Evolutionary conservation across 2,329 filamentous ascomycete genomes (phyloP), one percentile per base, ranked within the genome.

Genomic region (Fusarium zealandicum): DNA sequence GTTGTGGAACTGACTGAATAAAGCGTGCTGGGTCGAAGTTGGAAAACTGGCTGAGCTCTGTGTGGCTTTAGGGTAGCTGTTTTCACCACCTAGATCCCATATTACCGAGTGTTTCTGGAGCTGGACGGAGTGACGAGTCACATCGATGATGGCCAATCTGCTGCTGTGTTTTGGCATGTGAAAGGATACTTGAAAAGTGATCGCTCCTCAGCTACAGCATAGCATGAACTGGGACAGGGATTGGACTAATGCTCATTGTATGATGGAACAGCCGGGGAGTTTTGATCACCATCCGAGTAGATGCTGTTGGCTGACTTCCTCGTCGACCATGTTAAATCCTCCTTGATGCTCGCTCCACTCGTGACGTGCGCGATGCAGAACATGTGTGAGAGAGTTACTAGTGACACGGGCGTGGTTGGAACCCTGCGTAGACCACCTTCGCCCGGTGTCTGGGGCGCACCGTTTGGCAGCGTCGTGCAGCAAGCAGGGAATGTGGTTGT

Each of bases 251-350:
- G 11, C 36, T 28, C 52, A 31, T 41, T 20, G 25, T 12, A 13
- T 35, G 14, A 17, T 16, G 17, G 17, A 22, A 20, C 28, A 18
- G 11, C 14, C 20, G 14, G 10, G 16, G 4, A 6, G 18, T 9
- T 14, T 14, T 45, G 32, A 45, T 45, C n/a, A 33, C 36, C 50
- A 59, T 55, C 43, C 22, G 40, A 31, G 55, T 59, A 50, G 55
- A 55, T 54, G 25, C 35, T 25, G 31, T 45, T 51, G 50, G 39
- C 55, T 55, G 43, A 45, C n/a, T n/a, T n/a, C n/a, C n/a, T n/a
- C n/a, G n/a, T n/a, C n/a, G n/a, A n/a, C n/a, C n/a, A n/a, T n/a
- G n/a, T n/a, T n/a, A n/a, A n/a, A n/a, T n/a, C n/a, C n/a, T n/a
- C n/a, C n/a, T n/a, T n/a, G n/a, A n/a, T n/a, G n/a, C n/a, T n/a